These are phyloP conservation scores for Rachicladosporium sp. DNA, from an alignment of 2,329 filamentous ascomycete genomes.

Conservation along the genomic window DNA sequence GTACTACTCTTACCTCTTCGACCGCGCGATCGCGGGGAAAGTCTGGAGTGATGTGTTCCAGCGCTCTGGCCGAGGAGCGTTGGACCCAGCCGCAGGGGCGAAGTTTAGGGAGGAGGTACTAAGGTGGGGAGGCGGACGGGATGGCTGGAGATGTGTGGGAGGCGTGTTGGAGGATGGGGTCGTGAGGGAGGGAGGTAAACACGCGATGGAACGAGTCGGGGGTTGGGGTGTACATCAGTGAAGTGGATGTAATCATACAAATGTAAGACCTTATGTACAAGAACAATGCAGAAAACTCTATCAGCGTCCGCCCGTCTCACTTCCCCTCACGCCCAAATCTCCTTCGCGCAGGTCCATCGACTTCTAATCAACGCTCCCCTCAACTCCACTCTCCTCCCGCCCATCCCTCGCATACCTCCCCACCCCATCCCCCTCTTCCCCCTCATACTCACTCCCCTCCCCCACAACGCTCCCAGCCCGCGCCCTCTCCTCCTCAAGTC, in stretches of 20 bases:
- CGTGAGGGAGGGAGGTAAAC: slow-evolving; percentile 63
- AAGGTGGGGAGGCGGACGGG: slow-evolving; percentile 75
- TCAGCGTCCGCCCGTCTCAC: too few species aligned
- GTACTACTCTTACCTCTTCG: slow-evolving; percentile 96
- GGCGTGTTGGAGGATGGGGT: slow-evolving; percentile 50
- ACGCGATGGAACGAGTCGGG: slow-evolving; percentile 83
- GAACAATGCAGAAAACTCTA: too few species aligned
- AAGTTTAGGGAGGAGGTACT: slow-evolving; percentile 74
- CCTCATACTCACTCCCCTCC: slow-evolving; percentile 5
- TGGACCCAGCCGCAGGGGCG: slow-evolving; percentile 67
- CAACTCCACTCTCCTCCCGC: too few species aligned
- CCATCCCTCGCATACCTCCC: slow-evolving; percentile 1
- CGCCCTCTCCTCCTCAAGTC: slow-evolving; percentile 47
- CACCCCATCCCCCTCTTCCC: slow-evolving; percentile 1
- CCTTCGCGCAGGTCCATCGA: too few species aligned
- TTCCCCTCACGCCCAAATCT: too few species aligned
- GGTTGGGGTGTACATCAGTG: slow-evolving; percentile 56
- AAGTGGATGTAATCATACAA: not conserved
- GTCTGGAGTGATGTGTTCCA: slow-evolving; percentile 85
- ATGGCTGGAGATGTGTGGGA: slow-evolving; percentile 80
- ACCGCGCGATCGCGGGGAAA: slow-evolving; percentile 82
- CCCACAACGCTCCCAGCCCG: slow-evolving; percentile 25
- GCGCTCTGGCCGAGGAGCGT: slow-evolving; percentile 42
- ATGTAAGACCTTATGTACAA: too few species aligned
- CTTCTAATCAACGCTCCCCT: too few species aligned